A percentile compares a stretch with the other conserved stretches of the same genome.
phyloP scores from a whole-genome alignment of 139 green algal genomes.

The Closterium sp. region DNA sequence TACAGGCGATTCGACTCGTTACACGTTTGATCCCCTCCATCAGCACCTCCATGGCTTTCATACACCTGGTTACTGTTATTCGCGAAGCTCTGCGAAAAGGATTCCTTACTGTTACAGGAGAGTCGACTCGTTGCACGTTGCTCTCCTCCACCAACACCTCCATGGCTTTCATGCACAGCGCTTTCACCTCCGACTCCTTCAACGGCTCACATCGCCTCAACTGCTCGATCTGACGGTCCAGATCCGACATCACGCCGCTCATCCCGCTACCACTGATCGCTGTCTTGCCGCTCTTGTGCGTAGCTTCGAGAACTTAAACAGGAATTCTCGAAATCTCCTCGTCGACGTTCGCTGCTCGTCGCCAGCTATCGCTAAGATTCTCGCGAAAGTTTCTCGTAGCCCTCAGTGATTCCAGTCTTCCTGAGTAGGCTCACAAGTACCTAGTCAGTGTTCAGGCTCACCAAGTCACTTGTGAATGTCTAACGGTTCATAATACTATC shows the following conservation, averaged over 20 bases:
- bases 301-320: background rate
- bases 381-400: too few relatives aligned
- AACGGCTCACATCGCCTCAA: slow-evolving; percentile 89
- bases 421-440: too few relatives aligned
- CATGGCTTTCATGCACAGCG: too few relatives aligned
- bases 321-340: too few relatives aligned
- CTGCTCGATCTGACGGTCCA: slow-evolving; percentile 93
- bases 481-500: too few relatives aligned
- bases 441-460: too few relatives aligned
- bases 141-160: background rate
- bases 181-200: slow-evolving; percentile 91
- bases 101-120: slow-evolving; percentile 57
- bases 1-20: too few relatives aligned
- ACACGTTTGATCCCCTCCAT: too few relatives aligned
- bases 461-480: background rate
- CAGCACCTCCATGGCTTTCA: too few relatives aligned
- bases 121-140: background rate
- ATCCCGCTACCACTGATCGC: background rate
- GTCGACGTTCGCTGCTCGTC: too few relatives aligned
- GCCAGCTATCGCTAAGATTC: too few relatives aligned
- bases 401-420: too few relatives aligned
- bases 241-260: slow-evolving; percentile 57
- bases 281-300: background rate
- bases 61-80: background rate
- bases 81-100: background rate